These are phyloP conservation scores for Lepraria neglecta DNA, from an alignment of 495 filamentous ascomycete species.

Conservation along the genomic window DNA sequence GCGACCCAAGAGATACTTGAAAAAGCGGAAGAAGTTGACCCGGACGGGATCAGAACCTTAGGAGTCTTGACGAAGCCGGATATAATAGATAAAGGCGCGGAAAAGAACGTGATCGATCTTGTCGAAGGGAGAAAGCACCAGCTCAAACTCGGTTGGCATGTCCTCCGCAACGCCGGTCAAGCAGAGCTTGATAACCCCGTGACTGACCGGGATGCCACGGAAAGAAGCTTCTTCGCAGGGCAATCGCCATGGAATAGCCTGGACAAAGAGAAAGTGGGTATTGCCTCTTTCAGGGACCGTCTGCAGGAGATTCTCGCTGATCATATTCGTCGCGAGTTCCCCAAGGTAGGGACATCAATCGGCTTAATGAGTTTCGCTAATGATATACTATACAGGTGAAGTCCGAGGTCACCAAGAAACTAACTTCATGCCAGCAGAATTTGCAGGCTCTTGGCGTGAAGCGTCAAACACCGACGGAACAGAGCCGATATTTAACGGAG, in stretches of 20 bases:
- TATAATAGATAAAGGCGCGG: slow-evolving; percentile 44
- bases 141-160: slow-evolving; percentile 48
- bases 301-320: slow-evolving; percentile 41
- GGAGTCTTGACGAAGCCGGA: slow-evolving; percentile 59
- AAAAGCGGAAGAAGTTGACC: slow-evolving; percentile 47
- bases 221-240: slow-evolving; percentile 27
- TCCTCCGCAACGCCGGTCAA: slow-evolving; percentile 51
- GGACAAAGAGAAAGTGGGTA: slow-evolving; percentile 42
- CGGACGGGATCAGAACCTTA: slow-evolving; percentile 45
- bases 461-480: slow-evolving; percentile 32
- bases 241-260: slow-evolving; percentile 44
- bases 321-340: slow-evolving; percentile 49
- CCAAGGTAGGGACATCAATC: slow-evolving; percentile 54
- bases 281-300: slow-evolving; percentile 41
- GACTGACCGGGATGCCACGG: slow-evolving; percentile 25
- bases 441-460: slow-evolving; percentile 32
- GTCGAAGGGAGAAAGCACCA: slow-evolving; percentile 38
- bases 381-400: slow-evolving; percentile 28
- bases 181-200: slow-evolving; percentile 27
- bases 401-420: slow-evolving; percentile 15
- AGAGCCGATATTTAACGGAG: slow-evolving; percentile 32
- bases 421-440: slow-evolving; percentile 24
- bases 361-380: slow-evolving; percentile 39
- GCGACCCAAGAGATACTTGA: slow-evolving; percentile 55
- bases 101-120: slow-evolving; percentile 41